phyloP scores from a whole-genome alignment of 768 basidiomycete genomes.

The Leucosporidium creatinivorum region DNA sequence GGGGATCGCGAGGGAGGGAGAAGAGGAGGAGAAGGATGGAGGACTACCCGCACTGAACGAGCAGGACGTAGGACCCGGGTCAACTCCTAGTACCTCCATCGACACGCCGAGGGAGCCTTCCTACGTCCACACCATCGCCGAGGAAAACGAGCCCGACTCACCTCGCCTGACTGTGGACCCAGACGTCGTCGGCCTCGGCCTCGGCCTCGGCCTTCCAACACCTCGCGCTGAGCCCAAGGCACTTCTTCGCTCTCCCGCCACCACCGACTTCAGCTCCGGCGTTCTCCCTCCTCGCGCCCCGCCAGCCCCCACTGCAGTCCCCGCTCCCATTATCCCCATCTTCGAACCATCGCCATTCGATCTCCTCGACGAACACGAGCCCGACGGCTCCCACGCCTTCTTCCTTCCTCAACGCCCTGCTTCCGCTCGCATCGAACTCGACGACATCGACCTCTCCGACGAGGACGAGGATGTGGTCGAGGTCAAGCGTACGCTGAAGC shows the following conservation, averaged over 20 bases:
- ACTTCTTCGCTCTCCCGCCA: too few species aligned
- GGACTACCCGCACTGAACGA: slow-evolving; percentile 62
- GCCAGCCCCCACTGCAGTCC: slow-evolving; percentile 37
- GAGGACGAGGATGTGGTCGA: slow-evolving; percentile 28
- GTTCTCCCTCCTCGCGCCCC: slow-evolving; percentile 54
- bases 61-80: slow-evolving; percentile 58
- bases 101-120: slow-evolving; percentile 35
- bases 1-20: slow-evolving; percentile 37
- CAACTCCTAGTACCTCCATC: slow-evolving; percentile 41
- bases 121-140: slow-evolving; percentile 29
- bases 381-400: neutral
- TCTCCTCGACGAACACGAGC: neutral
- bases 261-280: slow-evolving; percentile 39
- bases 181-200: too few species aligned
- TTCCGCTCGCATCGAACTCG: slow-evolving; percentile 33
- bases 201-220: too few species aligned
- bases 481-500: slow-evolving; percentile 33
- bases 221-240: too few species aligned
- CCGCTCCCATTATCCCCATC: neutral
- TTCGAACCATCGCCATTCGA: slow-evolving; percentile 6
- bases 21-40: slow-evolving; percentile 14
- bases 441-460: slow-evolving; percentile 36
- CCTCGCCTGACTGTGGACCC: too few species aligned
- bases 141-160: too few species aligned
- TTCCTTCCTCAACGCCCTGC: neutral